A percentile compares a stretch with the other conserved stretches of the same genome.
Conservation (phyloP, 2,329 filamentous ascomycete species). For the Cordyceps fumosorosea region DNA sequence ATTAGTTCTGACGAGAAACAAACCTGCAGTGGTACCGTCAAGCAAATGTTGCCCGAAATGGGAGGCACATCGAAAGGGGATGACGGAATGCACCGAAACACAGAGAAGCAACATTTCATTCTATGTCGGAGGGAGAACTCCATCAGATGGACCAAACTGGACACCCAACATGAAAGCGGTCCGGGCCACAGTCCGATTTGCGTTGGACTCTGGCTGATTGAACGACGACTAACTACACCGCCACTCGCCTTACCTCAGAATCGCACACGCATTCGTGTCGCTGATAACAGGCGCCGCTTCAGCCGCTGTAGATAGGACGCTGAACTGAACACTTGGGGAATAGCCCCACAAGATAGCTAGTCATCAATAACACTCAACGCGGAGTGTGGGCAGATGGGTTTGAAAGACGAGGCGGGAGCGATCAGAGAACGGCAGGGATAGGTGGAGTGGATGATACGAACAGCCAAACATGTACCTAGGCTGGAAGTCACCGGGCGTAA, state of each 20-base stretch:
- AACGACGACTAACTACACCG: neutral
- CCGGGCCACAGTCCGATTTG: neutral
- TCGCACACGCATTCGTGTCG: neutral
- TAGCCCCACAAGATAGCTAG: neutral
- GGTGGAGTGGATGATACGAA: too few species aligned
- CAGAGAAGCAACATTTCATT: neutral
- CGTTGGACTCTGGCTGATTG: neutral
- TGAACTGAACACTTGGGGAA: constrained; percentile 5
- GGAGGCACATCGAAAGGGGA: neutral
- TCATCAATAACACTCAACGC: neutral
- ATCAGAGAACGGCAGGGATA: too few species aligned
- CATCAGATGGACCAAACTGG: neutral
- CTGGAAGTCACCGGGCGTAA: neutral
- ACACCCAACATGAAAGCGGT: neutral
- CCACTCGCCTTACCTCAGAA: neutral
- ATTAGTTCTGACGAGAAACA: constrained; percentile 15
- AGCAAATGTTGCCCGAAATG: neutral
- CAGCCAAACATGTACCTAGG: too few species aligned
- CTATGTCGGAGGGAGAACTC: neutral
- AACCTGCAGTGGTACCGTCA: constrained; percentile 12
- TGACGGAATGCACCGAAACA: neutral
- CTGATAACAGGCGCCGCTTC: neutral
- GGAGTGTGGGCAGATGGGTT: too few species aligned
- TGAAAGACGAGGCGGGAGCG: too few species aligned
- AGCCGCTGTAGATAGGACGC: neutral